A percentile compares a stretch with the other conserved stretches of the same genome.
phyloP scores from a whole-genome alignment of 805 yeast species.

The Metschnikowia henanensis region DNA sequence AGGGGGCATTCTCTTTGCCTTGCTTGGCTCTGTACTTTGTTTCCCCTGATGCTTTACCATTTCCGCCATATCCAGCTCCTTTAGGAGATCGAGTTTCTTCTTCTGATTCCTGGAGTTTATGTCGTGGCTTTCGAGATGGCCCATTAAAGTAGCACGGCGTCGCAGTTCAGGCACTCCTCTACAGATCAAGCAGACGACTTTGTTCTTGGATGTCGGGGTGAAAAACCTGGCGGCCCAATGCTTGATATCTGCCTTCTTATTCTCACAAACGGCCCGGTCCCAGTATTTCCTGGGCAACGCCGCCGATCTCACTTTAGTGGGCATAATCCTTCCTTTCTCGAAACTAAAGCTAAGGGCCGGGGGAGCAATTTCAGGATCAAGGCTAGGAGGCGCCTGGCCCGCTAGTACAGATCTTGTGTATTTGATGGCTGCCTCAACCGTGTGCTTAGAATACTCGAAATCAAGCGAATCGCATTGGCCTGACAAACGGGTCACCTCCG shows the following conservation, averaged over 20 bases:
- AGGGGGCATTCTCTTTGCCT: too few relatives aligned
- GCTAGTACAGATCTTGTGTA: background rate
- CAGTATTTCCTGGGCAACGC: slow-evolving; percentile 5
- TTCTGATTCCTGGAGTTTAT: slow-evolving; percentile 4
- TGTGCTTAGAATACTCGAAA: slow-evolving; percentile 27
- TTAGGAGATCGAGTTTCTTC: background rate
- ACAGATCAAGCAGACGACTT: slow-evolving; percentile 4
- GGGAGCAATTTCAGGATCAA: too few relatives aligned
- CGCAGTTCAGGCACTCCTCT: background rate
- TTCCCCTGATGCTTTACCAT: slow-evolving; percentile 6
- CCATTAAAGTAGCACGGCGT: background rate
- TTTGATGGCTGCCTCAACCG: slow-evolving; percentile 3
- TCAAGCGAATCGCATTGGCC: slow-evolving; percentile 23
- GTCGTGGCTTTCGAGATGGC: slow-evolving; percentile 11
- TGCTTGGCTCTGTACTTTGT: too few relatives aligned
- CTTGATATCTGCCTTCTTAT: background rate
- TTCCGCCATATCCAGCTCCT: slow-evolving; percentile 1
- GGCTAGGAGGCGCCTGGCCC: too few relatives aligned
- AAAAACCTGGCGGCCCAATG: slow-evolving; percentile 4
- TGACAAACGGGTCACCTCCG: slow-evolving; percentile 10
- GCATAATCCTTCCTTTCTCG: background rate
- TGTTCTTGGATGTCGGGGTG: background rate
- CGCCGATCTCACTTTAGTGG: background rate
- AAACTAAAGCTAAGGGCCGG: background rate
- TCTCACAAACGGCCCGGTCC: background rate